Percentiles rank a stretch among this genome's conserved stretches.
Conservation (phyloP, 2,329 filamentous ascomycete species). For the Mollisia scopiformis region DNA sequence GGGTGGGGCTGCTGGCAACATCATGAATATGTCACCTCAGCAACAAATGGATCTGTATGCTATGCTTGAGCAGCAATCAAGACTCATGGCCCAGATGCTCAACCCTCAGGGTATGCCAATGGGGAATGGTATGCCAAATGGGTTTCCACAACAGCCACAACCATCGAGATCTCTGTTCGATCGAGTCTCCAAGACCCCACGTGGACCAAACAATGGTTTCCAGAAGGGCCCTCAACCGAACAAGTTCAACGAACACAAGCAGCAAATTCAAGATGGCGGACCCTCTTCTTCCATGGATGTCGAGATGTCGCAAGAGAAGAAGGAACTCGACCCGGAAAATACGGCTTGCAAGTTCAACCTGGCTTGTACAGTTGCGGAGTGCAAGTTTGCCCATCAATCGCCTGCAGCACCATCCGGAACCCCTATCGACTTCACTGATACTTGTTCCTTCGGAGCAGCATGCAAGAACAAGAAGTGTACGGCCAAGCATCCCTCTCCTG, state of each 20-base stretch:
- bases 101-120: constrained; percentile 58
- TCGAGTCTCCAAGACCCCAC: constrained; percentile 57
- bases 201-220: constrained; percentile 23
- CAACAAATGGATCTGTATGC: constrained; percentile 76
- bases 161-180: constrained; percentile 72
- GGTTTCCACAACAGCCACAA: constrained; percentile 43
- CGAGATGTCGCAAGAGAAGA: constrained; percentile 62
- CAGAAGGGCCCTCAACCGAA: constrained; percentile 21
- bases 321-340: constrained; percentile 54
- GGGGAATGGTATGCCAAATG: constrained; percentile 52
- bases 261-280: constrained; percentile 12
- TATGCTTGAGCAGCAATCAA: constrained; percentile 83
- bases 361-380: constrained; percentile 84
- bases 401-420: constrained; percentile 81
- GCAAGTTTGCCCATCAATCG: constrained; percentile 92
- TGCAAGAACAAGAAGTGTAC: constrained; percentile 97
- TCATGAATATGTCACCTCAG: constrained; percentile 61
- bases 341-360: constrained; percentile 89
- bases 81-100: constrained; percentile 77
- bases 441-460: constrained; percentile 82
- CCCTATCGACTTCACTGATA: constrained; percentile 77
- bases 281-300: constrained; percentile 54
- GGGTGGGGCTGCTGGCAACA: constrained; percentile 45
- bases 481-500: constrained; percentile 88
- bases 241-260: constrained; percentile 26